Evolutionary conservation across 2,329 filamentous ascomycete genomes (phyloP).

Genomic region (Biscogniauxia sp.): DNA sequence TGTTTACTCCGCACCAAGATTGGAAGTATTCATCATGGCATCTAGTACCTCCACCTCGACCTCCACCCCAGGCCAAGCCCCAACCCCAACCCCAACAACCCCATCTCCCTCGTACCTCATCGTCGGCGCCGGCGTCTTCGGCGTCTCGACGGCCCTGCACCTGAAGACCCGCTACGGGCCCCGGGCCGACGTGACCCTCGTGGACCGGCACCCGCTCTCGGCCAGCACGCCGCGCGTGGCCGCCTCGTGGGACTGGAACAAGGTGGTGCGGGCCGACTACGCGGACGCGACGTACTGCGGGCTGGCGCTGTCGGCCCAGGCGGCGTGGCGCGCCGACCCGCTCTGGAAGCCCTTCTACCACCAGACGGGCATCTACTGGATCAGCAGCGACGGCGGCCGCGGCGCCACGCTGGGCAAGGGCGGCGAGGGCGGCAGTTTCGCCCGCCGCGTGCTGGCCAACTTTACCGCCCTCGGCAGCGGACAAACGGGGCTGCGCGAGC

Average conservation of each 20-base stretch:
- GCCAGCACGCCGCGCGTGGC: conserved; percentile 45
- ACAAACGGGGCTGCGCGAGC: conserved; percentile 42
- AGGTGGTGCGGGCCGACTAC: conserved; percentile 69
- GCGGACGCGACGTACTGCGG: conserved; percentile 61
- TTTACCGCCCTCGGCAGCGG: conserved; percentile 27
- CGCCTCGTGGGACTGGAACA: conserved; percentile 73
- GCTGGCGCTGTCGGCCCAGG: conserved; percentile 64
- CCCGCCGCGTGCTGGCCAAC: conserved; percentile 35
- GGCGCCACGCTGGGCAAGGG: conserved; percentile 2
- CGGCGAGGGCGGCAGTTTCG: conserved; percentile 9
- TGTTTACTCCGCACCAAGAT: not conserved
- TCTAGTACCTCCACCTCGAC: not conserved
- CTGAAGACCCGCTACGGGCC: conserved; percentile 49
- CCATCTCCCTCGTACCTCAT: conserved; percentile 48
- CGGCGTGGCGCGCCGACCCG: conserved; percentile 47
- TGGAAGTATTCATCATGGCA: not conserved
- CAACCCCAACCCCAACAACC: not conserved
- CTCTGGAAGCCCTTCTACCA: conserved; percentile 49
- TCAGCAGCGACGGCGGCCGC: conserved; percentile 17
- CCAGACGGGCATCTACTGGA: conserved; percentile 49
- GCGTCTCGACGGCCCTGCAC: conserved; percentile 63
- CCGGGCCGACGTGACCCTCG: conserved; percentile 49
- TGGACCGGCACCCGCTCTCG: conserved; percentile 55
- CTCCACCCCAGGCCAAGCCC: not conserved
- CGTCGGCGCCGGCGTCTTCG: conserved; percentile 64